Percentiles rank a stretch among this genome's conserved stretches.
phyloP scores from a whole-genome alignment of 179 eudicot species.

The Pouteria campechiana region DNA sequence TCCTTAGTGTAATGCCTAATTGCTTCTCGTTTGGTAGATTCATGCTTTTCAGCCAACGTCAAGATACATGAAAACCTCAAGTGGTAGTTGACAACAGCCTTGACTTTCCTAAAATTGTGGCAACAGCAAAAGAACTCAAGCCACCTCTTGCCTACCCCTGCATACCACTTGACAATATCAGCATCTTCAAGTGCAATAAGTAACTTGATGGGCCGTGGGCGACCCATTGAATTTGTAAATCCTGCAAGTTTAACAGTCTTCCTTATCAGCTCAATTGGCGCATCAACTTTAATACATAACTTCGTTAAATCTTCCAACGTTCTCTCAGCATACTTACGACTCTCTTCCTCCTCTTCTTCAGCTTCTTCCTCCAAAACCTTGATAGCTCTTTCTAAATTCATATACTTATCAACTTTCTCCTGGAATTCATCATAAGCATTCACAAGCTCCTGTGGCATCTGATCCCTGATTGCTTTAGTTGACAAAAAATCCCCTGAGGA shows the following conservation, averaged over 20 bases:
- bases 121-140: constrained; percentile 80
- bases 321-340: constrained; percentile 51
- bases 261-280: constrained; percentile 55
- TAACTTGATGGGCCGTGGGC: constrained; percentile 72
- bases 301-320: constrained; percentile 71
- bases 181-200: constrained; percentile 69
- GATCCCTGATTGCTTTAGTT: constrained; percentile 61
- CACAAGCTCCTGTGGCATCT: constrained; percentile 67
- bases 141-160: constrained; percentile 85
- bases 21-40: constrained; percentile 66
- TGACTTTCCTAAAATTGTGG: constrained; percentile 62
- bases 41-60: constrained; percentile 87
- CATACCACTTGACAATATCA: constrained; percentile 83
- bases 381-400: constrained; percentile 54
- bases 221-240: constrained; percentile 86
- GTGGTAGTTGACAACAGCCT: constrained; percentile 63
- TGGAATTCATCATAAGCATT: constrained; percentile 81
- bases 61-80: constrained; percentile 81
- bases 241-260: constrained; percentile 70
- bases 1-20: constrained; percentile 82
- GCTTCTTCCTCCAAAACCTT: constrained; percentile 45
- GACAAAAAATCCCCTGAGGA: constrained; percentile 74
- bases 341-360: constrained; percentile 59
- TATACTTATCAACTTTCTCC: constrained; percentile 58
- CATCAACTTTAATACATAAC: constrained; percentile 65